Base-by-base conservation (phyloP, 2,329 filamentous ascomycete species). In the Fusarium aywerte region DNA sequence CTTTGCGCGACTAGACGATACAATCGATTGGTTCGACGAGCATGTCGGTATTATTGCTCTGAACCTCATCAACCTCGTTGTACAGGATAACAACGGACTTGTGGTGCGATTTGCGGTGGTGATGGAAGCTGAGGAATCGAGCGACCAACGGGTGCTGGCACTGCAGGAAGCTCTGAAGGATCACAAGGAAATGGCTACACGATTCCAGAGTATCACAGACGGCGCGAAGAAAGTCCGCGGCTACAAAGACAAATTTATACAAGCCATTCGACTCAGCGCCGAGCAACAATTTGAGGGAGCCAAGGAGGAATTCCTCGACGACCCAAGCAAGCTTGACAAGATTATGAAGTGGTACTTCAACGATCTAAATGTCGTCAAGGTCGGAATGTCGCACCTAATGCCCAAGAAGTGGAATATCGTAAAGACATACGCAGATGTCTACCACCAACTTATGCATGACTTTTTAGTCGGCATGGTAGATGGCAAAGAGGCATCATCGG, bases 321-420 rank as follows among this genome's bases (percentile, higher is more conserved):
- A 98, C 74, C 92, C 96, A 0, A 86, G 90, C 48, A 89, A 87
- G 73, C 84, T 99, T 44, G 92, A 96, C 67, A 97, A 97, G 82
- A 89, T 87, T 68, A 88, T 97, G 80, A 92, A 92, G 74, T 99
- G 96, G 96, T 99, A 89, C 80, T 99, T 98, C 82, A 97, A 98
- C 80, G 95, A 99, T 77, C 86, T 99, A 35, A 97, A 96, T 78
- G 93, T 93, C 5, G 95, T 97, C 75, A 93, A 95, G 78, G 86
- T 96, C 65, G 95, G 96, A 74, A 97, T 99, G 92, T 88, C 91
- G 62, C 87, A 88, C 27, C 84, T 99, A 52, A 94, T 97, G 88
- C 96, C 96, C 10, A 95, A 92, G 80, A 97, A 96, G 78, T 99
- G 96, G 96, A 94, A 91, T 76, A 97, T 99, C 45, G 91, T 94